phyloP scores from a whole-genome alignment of 768 basidiomycete genomes.

The Lanmaoa pseudosensibilis region DNA sequence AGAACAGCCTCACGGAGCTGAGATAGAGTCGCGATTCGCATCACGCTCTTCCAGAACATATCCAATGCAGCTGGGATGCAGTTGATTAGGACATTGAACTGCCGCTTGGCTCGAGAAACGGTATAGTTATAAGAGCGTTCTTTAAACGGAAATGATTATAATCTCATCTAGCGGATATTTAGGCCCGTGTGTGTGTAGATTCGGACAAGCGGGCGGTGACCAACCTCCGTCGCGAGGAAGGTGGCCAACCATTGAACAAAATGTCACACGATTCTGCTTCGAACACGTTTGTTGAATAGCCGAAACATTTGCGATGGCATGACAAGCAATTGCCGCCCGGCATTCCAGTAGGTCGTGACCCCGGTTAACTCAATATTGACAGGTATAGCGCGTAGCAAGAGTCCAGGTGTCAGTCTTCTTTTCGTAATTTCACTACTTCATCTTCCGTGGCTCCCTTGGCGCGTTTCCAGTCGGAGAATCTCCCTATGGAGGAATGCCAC shows the following conservation, averaged over 20 bases:
- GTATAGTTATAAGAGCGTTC: not conserved
- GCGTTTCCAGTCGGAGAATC: not conserved
- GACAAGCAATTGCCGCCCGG: not conserved
- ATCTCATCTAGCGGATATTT: constrained; percentile 2
- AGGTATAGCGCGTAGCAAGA: too few species aligned
- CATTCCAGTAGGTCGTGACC: not conserved
- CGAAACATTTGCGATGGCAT: not conserved
- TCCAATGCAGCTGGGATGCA: not conserved
- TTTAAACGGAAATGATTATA: constrained; percentile 9
- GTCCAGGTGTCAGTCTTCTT: constrained; percentile 1
- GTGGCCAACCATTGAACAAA: not conserved
- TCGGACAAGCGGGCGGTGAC: not conserved
- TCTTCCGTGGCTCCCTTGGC: not conserved
- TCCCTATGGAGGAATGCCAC: not conserved
- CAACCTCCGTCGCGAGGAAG: not conserved
- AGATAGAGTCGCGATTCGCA: not conserved
- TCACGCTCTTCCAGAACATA: not conserved
- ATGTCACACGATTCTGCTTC: not conserved
- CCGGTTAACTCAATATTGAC: not conserved
- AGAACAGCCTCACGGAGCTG: not conserved
- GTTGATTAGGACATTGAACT: constrained; percentile 1
- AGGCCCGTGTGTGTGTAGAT: not conserved
- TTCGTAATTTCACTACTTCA: not conserved
- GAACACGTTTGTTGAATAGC: not conserved
- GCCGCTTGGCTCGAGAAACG: not conserved